Percentiles rank a stretch among this genome's conserved stretches.
These are phyloP conservation scores for Hypoxylon fuscum DNA, from an alignment of 495 filamentous ascomycete species.

Conservation along the genomic window DNA sequence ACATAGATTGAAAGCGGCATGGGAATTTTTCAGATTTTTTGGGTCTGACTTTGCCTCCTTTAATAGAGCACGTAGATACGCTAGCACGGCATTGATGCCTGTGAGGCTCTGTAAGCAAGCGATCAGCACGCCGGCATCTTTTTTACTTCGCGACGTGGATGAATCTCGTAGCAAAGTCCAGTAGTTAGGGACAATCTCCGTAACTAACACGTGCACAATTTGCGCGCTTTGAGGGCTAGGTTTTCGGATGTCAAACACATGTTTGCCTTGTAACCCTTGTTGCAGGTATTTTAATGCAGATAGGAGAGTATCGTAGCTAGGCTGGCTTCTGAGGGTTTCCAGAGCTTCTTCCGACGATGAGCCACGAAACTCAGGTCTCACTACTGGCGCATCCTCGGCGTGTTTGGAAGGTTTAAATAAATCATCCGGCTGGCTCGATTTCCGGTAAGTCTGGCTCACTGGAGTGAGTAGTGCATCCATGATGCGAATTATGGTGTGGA, in stretches of 20 bases:
- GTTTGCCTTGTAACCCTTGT: slow-evolving; percentile 41
- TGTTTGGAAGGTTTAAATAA: slow-evolving; percentile 27
- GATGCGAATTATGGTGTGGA: slow-evolving; percentile 14
- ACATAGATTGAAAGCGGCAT: slow-evolving; percentile 53
- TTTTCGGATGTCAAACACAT: slow-evolving; percentile 66
- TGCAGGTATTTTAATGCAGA: slow-evolving; percentile 63
- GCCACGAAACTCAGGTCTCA: slow-evolving; percentile 21
- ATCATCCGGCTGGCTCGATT: slow-evolving; percentile 30
- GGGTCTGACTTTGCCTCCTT: slow-evolving; percentile 53
- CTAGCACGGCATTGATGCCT: slow-evolving; percentile 74
- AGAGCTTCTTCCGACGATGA: slow-evolving; percentile 67
- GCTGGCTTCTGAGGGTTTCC: slow-evolving; percentile 69
- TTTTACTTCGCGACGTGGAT: slow-evolving; percentile 39
- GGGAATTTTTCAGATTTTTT: slow-evolving; percentile 44
- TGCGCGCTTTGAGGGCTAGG: slow-evolving; percentile 73
- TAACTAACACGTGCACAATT: slow-evolving; percentile 74
- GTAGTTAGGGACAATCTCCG: slow-evolving; percentile 76
- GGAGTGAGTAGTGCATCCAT: slow-evolving; percentile 64
- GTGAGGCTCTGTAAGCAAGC: slow-evolving; percentile 75
- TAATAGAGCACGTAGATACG: slow-evolving; percentile 64
- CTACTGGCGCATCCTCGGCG: slow-evolving; percentile 3
- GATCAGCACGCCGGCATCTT: slow-evolving; percentile 58
- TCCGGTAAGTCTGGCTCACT: slow-evolving; percentile 55
- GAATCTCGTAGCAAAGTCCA: slow-evolving; percentile 70
- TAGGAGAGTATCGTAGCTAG: slow-evolving; percentile 66